These are phyloP conservation scores for Arabis hirsuta DNA, from an alignment of 345 rosid species.

Conservation along the genomic window DNA sequence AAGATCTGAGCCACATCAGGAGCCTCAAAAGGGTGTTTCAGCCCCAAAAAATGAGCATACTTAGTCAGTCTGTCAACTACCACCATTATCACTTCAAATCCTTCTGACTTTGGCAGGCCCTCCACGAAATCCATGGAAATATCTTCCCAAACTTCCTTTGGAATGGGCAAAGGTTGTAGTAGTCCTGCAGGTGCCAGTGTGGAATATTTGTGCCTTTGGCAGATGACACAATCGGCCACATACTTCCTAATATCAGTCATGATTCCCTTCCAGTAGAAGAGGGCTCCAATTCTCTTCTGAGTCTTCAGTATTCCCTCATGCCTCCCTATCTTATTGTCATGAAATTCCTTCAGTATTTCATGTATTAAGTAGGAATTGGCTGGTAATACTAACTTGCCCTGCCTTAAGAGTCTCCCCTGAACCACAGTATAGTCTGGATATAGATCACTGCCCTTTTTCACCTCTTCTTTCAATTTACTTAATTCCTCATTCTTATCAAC, in stretches of 20 bases:
- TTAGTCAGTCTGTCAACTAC: too few species aligned
- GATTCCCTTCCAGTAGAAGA: background rate
- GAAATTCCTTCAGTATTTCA: background rate
- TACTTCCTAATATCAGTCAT: background rate
- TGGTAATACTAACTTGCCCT: background rate
- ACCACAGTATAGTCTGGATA: background rate
- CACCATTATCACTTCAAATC: too few species aligned
- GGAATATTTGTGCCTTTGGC: background rate
- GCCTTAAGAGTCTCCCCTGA: background rate
- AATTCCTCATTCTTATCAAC: too few species aligned
- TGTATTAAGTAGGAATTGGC: too few species aligned
- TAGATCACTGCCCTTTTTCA: too few species aligned
- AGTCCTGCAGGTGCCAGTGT: fast-evolving
- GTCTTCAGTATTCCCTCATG: background rate
- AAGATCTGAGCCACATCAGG: too few species aligned
- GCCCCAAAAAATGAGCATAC: too few species aligned
- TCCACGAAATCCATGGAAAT: background rate
- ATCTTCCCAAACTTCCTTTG: background rate
- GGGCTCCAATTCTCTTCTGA: fast-evolving
- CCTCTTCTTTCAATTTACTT: too few species aligned
- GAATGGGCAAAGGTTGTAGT: fast-evolving
- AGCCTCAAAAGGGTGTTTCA: too few species aligned
- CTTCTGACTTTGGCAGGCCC: background rate
- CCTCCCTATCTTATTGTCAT: background rate
- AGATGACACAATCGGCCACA: background rate